phyloP scores from a whole-genome alignment of 2,329 filamentous ascomycete genomes.

The Phialophora expanda region DNA sequence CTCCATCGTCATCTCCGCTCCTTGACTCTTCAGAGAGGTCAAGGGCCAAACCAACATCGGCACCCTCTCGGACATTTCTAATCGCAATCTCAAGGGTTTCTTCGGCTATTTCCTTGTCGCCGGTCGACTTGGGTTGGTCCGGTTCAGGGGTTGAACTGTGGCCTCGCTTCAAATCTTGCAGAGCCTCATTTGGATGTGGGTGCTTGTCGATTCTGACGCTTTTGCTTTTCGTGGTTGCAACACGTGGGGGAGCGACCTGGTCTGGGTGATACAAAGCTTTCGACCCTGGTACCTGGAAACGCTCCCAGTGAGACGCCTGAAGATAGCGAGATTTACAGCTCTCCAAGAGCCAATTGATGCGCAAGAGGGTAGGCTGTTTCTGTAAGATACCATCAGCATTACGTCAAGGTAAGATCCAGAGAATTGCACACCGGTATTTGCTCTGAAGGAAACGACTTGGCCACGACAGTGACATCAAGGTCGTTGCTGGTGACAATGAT shows the following conservation, averaged over 20 bases:
- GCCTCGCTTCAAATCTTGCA: not conserved
- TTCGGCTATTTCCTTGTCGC: conserved; percentile 42
- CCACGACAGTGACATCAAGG: conserved; percentile 21
- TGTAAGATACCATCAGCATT: conserved; percentile 11
- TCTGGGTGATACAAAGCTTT: conserved; percentile 3
- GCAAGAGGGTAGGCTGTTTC: conserved; percentile 52
- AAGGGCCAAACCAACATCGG: not conserved
- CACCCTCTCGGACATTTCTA: conserved; percentile 24
- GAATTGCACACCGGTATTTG: conserved; percentile 50
- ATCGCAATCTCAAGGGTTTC: conserved; percentile 44
- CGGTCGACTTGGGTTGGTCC: not conserved
- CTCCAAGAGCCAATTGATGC: conserved; percentile 71
- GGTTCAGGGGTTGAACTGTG: not conserved
- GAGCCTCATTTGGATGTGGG: not conserved
- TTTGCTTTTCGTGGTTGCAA: not conserved
- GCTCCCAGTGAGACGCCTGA: conserved; percentile 62
- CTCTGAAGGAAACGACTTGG: conserved; percentile 21
- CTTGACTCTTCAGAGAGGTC: conserved; percentile 19
- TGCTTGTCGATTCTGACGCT: not conserved
- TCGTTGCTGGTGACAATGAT: conserved; percentile 72
- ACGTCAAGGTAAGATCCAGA: not conserved
- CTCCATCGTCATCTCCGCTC: not conserved
- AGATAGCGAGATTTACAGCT: conserved; percentile 66
- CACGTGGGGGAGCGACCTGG: not conserved
- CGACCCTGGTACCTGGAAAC: conserved; percentile 60